phyloP scores from a whole-genome alignment of 805 yeast genomes.

The Vanderwaltozyma polyspora region DNA sequence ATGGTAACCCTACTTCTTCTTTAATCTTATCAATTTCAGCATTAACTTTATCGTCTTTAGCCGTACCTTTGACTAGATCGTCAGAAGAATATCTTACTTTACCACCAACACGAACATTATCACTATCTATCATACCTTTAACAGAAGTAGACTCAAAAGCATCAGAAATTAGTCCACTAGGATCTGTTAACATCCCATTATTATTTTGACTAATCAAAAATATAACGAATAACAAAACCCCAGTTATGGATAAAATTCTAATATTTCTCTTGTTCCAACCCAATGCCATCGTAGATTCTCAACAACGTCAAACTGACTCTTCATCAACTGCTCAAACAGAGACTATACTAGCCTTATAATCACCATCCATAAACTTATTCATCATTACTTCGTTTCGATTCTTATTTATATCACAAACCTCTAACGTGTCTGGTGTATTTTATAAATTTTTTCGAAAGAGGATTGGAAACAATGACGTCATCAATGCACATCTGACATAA shows the following conservation, averaged over 20 bases:
- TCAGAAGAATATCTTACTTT: neutral
- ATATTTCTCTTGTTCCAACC: constrained; percentile 18
- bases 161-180: neutral
- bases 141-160: neutral
- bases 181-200: neutral
- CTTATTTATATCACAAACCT: too few relatives aligned
- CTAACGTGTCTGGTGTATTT: too few relatives aligned
- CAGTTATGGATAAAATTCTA: constrained; percentile 19
- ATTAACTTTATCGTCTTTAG: constrained; percentile 3
- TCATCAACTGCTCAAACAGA: too few relatives aligned
- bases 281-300: neutral
- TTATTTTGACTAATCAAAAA: too few relatives aligned
- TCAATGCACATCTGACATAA: too few relatives aligned
- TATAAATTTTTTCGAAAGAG: neutral
- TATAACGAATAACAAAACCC: too few relatives aligned
- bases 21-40: constrained; percentile 13
- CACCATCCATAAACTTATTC: too few relatives aligned
- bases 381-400: too few relatives aligned
- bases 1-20: constrained; percentile 9
- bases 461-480: too few relatives aligned
- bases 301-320: too few relatives aligned
- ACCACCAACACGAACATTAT: neutral
- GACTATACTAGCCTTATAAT: too few relatives aligned
- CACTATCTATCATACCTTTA: neutral
- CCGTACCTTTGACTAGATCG: neutral